Evolutionary conservation across 129 eudicot genomes (phyloP), one percentile per base, ranked within the genome.

Genomic region (Dittrichia graveolens): DNA sequence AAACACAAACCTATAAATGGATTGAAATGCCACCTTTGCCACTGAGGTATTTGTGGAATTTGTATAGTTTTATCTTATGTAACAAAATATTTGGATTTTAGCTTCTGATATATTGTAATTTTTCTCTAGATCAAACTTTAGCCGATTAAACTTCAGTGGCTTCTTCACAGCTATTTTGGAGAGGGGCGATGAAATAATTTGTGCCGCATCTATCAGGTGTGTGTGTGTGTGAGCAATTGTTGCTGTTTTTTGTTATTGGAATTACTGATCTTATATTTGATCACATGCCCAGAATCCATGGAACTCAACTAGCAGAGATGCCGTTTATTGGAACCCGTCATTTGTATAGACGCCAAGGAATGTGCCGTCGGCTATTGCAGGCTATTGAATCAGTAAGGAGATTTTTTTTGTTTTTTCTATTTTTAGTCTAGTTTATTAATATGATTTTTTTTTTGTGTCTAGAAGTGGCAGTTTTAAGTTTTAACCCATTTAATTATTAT

Each of bases 141-240:
- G 82, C 48, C 83, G 98, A 70, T 63, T 93, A 66, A 83, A 89
- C 75, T 93, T 81, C 75, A 79, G 84, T 52, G 87, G 95, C 65
- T 93, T 89, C 75, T 89, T 83, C 81, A 83, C 95, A 14, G 96
- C 83, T 45, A 70, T 93, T 57, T 75, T 93, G 91, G 96, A 93
- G 48, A 91, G 85, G 73, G 95, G 92, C 4, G 98, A 93, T 80
- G 98, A 93, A 82, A 89, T 89, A 64, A 74, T 93, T 48, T 78
- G 87, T 85, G 98, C 90, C 42, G 98, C 98, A 77, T 93, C 95
- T 50, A 84, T 93, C 85, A 93, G 98, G 98, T 92, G 78, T 18
- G 3, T 60, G 13, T 57, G 47, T 73, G 37, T 39, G 34, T 39
- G 71, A 39, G 9, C 53, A 11, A 50, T 37, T 52, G 15, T 50